A percentile compares a stretch with the other conserved stretches of the same genome.
Evolutionary conservation across 2,329 filamentous ascomycete species (phyloP).

Genomic region (Ceratocystis harringtonii): DNA sequence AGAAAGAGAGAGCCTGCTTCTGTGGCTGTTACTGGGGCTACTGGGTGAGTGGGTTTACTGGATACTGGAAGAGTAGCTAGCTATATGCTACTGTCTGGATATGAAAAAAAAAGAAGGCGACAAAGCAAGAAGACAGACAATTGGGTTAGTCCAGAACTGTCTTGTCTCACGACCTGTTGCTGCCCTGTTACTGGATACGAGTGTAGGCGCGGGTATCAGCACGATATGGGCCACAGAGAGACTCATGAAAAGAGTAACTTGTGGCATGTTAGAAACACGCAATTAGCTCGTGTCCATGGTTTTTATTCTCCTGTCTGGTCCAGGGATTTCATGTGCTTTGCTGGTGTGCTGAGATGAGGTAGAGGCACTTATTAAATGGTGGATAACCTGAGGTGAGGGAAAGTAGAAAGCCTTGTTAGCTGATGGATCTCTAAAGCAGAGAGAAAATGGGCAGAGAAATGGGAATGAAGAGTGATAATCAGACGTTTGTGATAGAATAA

Average conservation of each 20-base stretch:
- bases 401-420: conserved; percentile 12
- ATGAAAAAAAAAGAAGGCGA: neutral
- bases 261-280: neutral
- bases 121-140: neutral
- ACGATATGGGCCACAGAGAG: conserved; percentile 3
- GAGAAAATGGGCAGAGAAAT: conserved; percentile 1
- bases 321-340: conserved; percentile 9
- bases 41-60: neutral
- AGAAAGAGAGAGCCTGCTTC: neutral
- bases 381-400: neutral
- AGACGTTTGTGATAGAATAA: conserved; percentile 18
- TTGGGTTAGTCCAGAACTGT: neutral
- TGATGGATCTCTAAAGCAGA: neutral
- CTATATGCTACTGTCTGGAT: conserved; percentile 3
- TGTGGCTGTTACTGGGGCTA: conserved; percentile 8
- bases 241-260: conserved; percentile 1
- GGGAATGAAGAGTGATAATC: conserved; percentile 11
- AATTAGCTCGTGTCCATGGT: neutral
- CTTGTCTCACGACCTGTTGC: neutral
- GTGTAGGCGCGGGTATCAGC: neutral
- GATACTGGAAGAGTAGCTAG: conserved; percentile 3
- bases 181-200: neutral
- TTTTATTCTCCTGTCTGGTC: conserved; percentile 16
- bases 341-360: neutral
- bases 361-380: neutral